phyloP scores from a whole-genome alignment of 345 rosid genomes.

The Mercurialis annua region DNA sequence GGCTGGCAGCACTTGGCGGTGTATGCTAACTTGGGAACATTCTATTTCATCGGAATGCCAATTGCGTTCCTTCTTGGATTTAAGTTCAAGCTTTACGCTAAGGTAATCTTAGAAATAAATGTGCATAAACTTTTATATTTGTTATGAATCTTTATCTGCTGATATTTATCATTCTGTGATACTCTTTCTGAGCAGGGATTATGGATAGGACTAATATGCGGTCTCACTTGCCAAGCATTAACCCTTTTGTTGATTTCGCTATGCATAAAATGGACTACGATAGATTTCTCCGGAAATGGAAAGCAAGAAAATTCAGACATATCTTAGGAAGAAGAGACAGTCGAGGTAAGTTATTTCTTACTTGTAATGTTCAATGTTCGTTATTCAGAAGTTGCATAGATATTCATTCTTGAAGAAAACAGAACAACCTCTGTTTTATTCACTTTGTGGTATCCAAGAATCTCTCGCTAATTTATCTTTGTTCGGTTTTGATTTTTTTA shows the following conservation, averaged over 20 bases:
- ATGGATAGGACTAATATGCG: slow-evolving; percentile 74
- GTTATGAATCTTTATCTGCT: no score
- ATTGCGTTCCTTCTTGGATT: slow-evolving; percentile 49
- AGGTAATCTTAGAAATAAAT: slow-evolving; percentile 34
- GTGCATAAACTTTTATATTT: no score
- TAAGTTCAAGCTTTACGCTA: slow-evolving; percentile 42
- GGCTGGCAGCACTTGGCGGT: slow-evolving; percentile 72
- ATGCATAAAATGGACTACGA: slow-evolving; percentile 47
- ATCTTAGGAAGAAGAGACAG: no score
- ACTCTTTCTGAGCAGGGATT: slow-evolving; percentile 43
- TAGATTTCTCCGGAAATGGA: slow-evolving; percentile 14
- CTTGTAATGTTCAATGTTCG: no score
- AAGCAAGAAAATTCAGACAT: background rate
- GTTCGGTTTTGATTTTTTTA: no score
- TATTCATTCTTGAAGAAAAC: no score
- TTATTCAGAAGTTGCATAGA: no score
- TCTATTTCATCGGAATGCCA: slow-evolving; percentile 50
- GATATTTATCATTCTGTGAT: no score
- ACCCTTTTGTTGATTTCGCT: slow-evolving; percentile 42
- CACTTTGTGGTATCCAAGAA: no score
- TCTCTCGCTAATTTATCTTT: no score
- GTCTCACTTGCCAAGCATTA: slow-evolving; percentile 43
- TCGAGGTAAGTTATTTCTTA: no score
- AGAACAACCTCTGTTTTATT: no score
- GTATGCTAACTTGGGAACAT: slow-evolving; percentile 49